These are phyloP conservation scores for Triticum monococcum DNA, from an alignment of 176 grass and related monocot species.

Conservation along the genomic window DNA sequence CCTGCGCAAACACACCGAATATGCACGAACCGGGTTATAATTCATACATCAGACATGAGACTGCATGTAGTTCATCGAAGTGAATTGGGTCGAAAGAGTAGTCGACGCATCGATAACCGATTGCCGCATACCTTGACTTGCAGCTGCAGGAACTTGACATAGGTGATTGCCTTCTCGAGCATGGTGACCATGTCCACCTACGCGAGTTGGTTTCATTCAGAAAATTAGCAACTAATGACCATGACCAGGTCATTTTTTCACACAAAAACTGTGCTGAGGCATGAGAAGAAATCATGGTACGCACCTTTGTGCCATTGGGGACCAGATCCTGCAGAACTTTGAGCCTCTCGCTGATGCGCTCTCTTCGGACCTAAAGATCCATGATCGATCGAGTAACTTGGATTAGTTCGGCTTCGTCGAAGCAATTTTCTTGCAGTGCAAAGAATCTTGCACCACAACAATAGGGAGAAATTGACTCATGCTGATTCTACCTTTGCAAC, in stretches of 20 bases:
- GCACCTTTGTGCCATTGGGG: slow-evolving; percentile 69
- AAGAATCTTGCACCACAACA: background rate
- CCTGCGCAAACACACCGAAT: background rate
- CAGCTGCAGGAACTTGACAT: slow-evolving; percentile 95
- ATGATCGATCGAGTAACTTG: background rate
- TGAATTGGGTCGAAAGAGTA: background rate
- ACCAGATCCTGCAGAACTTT: slow-evolving; percentile 89
- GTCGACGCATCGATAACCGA: too few species aligned
- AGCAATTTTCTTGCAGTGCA: background rate
- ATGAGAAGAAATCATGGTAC: background rate
- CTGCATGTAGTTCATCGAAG: background rate
- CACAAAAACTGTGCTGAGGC: background rate
- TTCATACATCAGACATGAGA: background rate
- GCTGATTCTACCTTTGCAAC: slow-evolving; percentile 68
- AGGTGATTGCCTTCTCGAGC: slow-evolving; percentile 95
- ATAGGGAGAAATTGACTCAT: background rate
- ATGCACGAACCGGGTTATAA: background rate
- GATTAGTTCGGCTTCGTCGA: background rate
- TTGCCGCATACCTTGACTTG: slow-evolving; percentile 73
- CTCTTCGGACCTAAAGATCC: slow-evolving; percentile 56
- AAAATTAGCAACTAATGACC: background rate
- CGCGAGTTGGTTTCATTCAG: background rate
- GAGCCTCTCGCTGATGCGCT: slow-evolving; percentile 79
- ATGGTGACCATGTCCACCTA: slow-evolving; percentile 97
- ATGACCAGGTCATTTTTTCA: background rate